Conservation (phyloP, 139 green algal genomes). For the Chlorella sp. region DNA sequence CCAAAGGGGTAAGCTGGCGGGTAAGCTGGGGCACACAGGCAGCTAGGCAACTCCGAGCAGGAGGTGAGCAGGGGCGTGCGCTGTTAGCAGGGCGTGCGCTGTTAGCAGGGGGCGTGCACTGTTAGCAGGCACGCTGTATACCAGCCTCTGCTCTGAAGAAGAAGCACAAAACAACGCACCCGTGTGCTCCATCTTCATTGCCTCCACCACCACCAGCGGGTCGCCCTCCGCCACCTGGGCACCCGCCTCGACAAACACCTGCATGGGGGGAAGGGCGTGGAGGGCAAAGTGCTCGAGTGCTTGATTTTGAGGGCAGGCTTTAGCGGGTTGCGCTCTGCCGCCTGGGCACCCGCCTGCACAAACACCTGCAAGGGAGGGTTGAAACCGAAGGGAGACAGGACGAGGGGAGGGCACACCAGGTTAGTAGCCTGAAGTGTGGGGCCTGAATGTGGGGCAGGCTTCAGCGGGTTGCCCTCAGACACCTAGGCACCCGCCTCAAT, state of each 20-base stretch:
- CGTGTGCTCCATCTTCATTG: slow-evolving; percentile 88
- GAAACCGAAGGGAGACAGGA: not conserved
- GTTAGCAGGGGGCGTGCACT: too few relatives aligned
- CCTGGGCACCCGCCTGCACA: not conserved
- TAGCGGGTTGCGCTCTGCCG: slow-evolving; percentile 56
- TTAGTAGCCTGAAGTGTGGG: too few relatives aligned
- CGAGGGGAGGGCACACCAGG: not conserved
- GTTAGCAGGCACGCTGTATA: too few relatives aligned
- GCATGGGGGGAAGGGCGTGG: not conserved
- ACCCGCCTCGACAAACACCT: slow-evolving; percentile 40
- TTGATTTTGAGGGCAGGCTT: too few relatives aligned
- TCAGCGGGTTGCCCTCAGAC: slow-evolving; percentile 53
- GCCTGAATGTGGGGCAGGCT: too few relatives aligned
- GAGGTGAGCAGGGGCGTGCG: too few relatives aligned
- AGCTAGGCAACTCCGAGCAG: too few relatives aligned
- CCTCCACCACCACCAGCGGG: slow-evolving; percentile 74
- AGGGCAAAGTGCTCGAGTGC: too few relatives aligned
- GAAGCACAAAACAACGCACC: not conserved
- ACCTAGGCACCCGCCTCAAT: slow-evolving; percentile 36
- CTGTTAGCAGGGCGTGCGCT: too few relatives aligned
- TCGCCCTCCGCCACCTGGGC: slow-evolving; percentile 48
- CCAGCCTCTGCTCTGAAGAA: too few relatives aligned
- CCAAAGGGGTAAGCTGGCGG: too few relatives aligned
- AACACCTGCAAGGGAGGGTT: not conserved
- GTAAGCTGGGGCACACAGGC: too few relatives aligned